A percentile compares a stretch with the other conserved stretches of the same genome.
phyloP scores from a whole-genome alignment of 1,284 basidiomycete genomes.

The Phellopilus nigrolimitatus region DNA sequence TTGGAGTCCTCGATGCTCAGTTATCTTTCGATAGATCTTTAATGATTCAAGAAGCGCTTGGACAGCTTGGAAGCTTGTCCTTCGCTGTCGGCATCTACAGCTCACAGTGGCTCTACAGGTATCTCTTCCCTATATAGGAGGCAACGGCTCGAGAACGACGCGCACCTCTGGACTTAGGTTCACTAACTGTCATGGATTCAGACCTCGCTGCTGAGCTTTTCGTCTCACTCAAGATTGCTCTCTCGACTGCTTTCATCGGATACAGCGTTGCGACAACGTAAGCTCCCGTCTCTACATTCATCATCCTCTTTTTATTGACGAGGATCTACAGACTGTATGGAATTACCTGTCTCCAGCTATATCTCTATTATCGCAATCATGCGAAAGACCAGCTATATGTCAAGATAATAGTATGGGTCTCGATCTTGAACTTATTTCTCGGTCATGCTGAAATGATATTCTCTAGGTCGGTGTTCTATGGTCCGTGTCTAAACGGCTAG shows the following conservation, averaged over 20 bases:
- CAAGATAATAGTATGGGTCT: not conserved
- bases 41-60: too few relatives aligned
- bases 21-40: too few relatives aligned
- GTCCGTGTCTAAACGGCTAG: not conserved
- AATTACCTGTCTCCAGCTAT: slow-evolving; percentile 6
- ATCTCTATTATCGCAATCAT: slow-evolving; percentile 10
- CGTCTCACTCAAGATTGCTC: not conserved
- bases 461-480: slow-evolving; percentile 3
- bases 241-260: not conserved
- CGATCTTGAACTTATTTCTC: not conserved
- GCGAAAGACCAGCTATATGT: not conserved
- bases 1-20: too few relatives aligned
- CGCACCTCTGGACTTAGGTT: too few relatives aligned
- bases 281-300: too few relatives aligned
- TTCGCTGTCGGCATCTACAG: too few relatives aligned
- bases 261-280: slow-evolving; percentile 5
- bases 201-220: not conserved
- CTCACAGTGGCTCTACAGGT: too few relatives aligned
- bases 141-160: too few relatives aligned
- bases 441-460: not conserved
- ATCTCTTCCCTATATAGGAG: too few relatives aligned
- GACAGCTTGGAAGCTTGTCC: too few relatives aligned
- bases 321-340: slow-evolving; percentile 1
- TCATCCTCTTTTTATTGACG: too few relatives aligned
- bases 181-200: not conserved